Percentiles rank a stretch among this genome's conserved stretches.
phyloP scores from a whole-genome alignment of 495 filamentous ascomycete species.

The Penicillium salamii region DNA sequence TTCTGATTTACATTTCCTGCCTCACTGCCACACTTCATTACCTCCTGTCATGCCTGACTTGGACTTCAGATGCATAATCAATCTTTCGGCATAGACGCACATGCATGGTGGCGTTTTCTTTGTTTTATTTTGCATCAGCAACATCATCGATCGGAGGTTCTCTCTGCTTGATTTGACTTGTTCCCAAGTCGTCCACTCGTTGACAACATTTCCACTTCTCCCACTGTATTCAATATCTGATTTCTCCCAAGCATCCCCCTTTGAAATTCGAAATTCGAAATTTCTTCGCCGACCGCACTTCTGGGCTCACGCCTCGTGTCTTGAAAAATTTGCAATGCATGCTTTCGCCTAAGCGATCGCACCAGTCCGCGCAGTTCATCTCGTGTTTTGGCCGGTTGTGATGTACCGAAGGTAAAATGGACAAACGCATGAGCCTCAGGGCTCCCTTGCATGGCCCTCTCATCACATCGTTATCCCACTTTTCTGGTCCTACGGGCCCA shows the following conservation, averaged over 20 bases:
- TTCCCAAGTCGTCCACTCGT: slow-evolving; percentile 21
- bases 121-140: slow-evolving; percentile 21
- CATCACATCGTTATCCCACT: slow-evolving; percentile 1
- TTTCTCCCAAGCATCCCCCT: slow-evolving; percentile 2
- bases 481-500: slow-evolving; percentile 8
- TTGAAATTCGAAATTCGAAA: too few relatives aligned
- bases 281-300: neutral
- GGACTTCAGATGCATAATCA: slow-evolving; percentile 11
- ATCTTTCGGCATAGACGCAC: slow-evolving; percentile 21
- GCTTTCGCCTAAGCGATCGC: neutral
- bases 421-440: slow-evolving; percentile 2
- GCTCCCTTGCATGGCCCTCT: slow-evolving; percentile 4
- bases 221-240: slow-evolving; percentile 19
- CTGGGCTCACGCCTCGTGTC: neutral
- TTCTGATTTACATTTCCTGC: slow-evolving; percentile 3
- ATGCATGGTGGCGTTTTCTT: slow-evolving; percentile 29
- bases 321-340: neutral
- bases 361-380: neutral
- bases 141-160: neutral
- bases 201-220: slow-evolving; percentile 10
- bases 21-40: neutral
- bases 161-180: slow-evolving; percentile 5
- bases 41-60: slow-evolving; percentile 6
- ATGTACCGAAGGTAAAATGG: slow-evolving; percentile 5
- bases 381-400: neutral